Evolutionary conservation across 2,329 filamentous ascomycete genomes (phyloP).

Genomic region (Verticillium tricorpus): DNA sequence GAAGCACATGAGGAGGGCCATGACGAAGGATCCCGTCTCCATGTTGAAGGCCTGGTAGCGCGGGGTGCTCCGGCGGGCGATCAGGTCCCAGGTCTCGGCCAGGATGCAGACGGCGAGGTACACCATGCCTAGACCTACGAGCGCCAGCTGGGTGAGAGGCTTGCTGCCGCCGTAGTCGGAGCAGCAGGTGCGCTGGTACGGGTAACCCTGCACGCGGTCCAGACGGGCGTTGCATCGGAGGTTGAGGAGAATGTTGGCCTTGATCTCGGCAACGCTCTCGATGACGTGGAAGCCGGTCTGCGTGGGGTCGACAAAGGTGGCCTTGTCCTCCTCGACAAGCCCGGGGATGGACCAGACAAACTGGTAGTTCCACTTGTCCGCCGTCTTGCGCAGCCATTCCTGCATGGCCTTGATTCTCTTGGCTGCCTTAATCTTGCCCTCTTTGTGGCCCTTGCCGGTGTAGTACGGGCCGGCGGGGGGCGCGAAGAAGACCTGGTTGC

Average conservation of each 20-base stretch:
- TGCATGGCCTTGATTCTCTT: conserved; percentile 19
- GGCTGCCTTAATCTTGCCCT: conserved; percentile 12
- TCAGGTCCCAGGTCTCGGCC: conserved; percentile 5
- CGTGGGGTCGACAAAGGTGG: conserved; percentile 14
- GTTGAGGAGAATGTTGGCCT: conserved; percentile 42
- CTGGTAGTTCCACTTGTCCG: conserved; percentile 13
- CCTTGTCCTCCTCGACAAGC: conserved; percentile 5
- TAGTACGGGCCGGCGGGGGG: conserved; percentile 17
- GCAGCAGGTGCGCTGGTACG: conserved; percentile 47
- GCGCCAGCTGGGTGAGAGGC: conserved; percentile 13
- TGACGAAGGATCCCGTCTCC: conserved; percentile 19
- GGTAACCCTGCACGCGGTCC: conserved; percentile 25
- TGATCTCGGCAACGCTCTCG: conserved; percentile 23
- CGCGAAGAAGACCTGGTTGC: conserved; percentile 22
- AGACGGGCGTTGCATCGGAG: conserved; percentile 43
- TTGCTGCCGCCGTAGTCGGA: conserved; percentile 31
- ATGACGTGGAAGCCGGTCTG: conserved; percentile 25
- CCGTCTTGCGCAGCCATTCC: conserved; percentile 7
- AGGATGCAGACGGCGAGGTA: conserved; percentile 15
- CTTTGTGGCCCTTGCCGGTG: conserved; percentile 9
- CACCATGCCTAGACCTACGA: conserved; percentile 12
- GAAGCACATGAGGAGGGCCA: conserved; percentile 20
- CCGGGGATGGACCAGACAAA: conserved; percentile 15
- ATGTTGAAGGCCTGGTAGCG: conserved; percentile 15
- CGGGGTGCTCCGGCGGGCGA: not conserved